A percentile compares a stretch with the other conserved stretches of the same genome.
These are phyloP conservation scores for Entomortierella parvispora DNA, from an alignment of 192 early-diverging fungal genomes.

Conservation along the genomic window DNA sequence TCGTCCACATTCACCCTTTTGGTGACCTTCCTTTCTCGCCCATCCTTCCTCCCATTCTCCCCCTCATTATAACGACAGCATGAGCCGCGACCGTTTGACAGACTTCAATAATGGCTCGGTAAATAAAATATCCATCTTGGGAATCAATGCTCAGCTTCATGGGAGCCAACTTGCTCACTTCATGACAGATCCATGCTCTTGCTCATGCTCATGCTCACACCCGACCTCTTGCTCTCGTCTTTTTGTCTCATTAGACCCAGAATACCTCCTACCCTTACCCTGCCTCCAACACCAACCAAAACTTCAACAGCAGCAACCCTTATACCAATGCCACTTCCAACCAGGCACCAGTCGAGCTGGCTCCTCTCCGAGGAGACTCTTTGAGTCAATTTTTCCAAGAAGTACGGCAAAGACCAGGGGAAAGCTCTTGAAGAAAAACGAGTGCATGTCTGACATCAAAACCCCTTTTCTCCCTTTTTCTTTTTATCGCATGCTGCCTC, in stretches of 20 bases:
- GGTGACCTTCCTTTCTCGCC: not conserved
- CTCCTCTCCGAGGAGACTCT: conserved; percentile 33
- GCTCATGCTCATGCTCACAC: not conserved
- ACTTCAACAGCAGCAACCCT: too few species aligned
- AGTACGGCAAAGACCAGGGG: not conserved
- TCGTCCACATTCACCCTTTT: not conserved
- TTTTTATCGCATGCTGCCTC: too few species aligned
- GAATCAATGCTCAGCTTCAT: not conserved
- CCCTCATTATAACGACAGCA: not conserved
- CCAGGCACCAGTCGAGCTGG: conserved; percentile 31
- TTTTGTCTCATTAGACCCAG: not conserved
- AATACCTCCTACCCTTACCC: too few species aligned
- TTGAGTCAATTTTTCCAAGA: conserved; percentile 49
- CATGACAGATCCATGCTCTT: not conserved
- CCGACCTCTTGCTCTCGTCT: not conserved
- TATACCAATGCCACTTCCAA: conserved; percentile 8
- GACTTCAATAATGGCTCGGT: conserved; percentile 28
- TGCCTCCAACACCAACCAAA: too few species aligned
- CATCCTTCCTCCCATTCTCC: not conserved
- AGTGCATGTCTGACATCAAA: too few species aligned
- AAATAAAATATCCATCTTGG: not conserved
- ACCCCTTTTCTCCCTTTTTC: too few species aligned
- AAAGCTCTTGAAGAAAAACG: too few species aligned
- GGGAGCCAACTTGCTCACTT: too few species aligned
- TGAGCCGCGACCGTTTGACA: conserved; percentile 51